These are phyloP conservation scores for Wallacemonas rigidus DNA, from an alignment of 208 protist species.

Conservation along the genomic window DNA sequence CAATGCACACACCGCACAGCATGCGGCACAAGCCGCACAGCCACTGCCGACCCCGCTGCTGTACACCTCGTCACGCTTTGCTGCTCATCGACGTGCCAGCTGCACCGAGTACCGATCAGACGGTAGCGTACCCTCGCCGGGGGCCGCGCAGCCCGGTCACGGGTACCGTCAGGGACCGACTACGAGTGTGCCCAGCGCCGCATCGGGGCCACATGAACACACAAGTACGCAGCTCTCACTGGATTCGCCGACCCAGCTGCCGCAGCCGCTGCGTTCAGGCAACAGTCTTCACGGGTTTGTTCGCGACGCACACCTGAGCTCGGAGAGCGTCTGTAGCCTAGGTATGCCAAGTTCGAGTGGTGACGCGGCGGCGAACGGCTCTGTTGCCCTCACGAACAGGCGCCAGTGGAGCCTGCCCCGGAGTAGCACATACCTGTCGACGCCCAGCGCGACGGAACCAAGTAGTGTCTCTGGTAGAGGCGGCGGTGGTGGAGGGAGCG, in stretches of 20 bases:
- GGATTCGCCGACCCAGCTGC: background rate
- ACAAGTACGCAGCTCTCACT: background rate
- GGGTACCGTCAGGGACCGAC: no score
- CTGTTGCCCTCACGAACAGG: background rate
- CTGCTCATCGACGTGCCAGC: no score
- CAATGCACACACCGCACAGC: no score
- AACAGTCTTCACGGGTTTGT: background rate
- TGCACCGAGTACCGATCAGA: no score
- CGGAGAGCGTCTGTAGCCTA: background rate
- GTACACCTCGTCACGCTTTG: no score
- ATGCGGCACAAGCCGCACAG: no score
- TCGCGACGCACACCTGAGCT: background rate
- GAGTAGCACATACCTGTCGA: background rate
- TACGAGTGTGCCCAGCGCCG: no score
- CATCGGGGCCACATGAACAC: background rate
- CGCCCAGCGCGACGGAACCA: no score
- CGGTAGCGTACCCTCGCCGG: no score
- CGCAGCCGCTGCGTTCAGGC: background rate
- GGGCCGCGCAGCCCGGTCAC: background rate
- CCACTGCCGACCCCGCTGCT: no score
- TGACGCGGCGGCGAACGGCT: background rate
- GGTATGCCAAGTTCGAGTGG: background rate
- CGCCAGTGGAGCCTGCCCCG: background rate
- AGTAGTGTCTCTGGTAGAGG: background rate
- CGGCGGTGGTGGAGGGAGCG: background rate